Percentiles rank a stretch among this genome's conserved stretches.
phyloP scores from a whole-genome alignment of 352 stramenopile species.

The Phytophthora citricola region DNA sequence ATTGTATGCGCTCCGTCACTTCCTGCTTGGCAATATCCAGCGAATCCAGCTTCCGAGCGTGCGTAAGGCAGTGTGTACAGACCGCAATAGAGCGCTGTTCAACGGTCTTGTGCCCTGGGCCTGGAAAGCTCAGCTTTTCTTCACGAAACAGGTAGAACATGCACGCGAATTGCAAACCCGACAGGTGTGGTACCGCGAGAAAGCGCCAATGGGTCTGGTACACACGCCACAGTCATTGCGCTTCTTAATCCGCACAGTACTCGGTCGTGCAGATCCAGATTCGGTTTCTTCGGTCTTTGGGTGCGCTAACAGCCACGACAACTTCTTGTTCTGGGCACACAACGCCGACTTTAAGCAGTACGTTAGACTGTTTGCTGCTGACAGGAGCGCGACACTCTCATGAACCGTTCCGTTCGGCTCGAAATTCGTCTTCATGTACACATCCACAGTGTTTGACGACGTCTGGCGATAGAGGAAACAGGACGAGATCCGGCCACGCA shows the following conservation, averaged over 20 bases:
- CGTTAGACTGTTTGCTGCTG: slow-evolving; percentile 44
- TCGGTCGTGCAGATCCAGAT: slow-evolving; percentile 22
- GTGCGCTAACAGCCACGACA: slow-evolving; percentile 50
- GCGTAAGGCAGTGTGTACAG: slow-evolving; percentile 46
- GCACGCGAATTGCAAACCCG: slow-evolving; percentile 40
- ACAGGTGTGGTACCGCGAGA: slow-evolving; percentile 39
- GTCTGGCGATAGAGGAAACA: slow-evolving; percentile 55
- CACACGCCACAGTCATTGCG: slow-evolving; percentile 44
- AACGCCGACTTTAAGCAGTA: slow-evolving; percentile 40
- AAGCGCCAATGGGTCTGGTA: slow-evolving; percentile 34
- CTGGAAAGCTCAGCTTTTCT: slow-evolving; percentile 51
- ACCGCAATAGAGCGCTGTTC: slow-evolving; percentile 39
- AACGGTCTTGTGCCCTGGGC: slow-evolving; percentile 35
- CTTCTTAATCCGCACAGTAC: slow-evolving; percentile 26
- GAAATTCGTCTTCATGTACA: slow-evolving; percentile 61
- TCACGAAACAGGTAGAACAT: slow-evolving; percentile 42
- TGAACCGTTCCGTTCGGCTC: slow-evolving; percentile 44
- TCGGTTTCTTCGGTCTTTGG: slow-evolving; percentile 20
- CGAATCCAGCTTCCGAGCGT: slow-evolving; percentile 36
- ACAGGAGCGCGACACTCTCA: slow-evolving; percentile 38
- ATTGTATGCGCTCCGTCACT: slow-evolving; percentile 19
- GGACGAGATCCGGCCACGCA: slow-evolving; percentile 50
- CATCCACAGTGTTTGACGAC: slow-evolving; percentile 43
- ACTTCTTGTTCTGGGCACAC: slow-evolving; percentile 63
- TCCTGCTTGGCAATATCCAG: slow-evolving; percentile 42